Evolutionary conservation across 148 eudicot species (phyloP), one percentile per base, ranked within the genome.

Genomic region (Salicornia ramosissima): DNA sequence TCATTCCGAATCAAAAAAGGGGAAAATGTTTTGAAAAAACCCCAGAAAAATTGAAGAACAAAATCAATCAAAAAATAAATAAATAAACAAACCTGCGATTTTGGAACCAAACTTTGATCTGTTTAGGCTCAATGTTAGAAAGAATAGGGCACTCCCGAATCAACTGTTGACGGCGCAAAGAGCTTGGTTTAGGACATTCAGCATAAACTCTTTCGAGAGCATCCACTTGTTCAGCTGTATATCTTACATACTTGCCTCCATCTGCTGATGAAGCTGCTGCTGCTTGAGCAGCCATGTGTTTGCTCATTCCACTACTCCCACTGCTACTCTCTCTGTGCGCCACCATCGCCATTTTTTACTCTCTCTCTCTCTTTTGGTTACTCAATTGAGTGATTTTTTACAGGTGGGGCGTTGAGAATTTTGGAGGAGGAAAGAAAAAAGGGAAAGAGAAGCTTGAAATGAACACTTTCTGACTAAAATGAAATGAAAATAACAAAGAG

Each of bases 21-120:
- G 49, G 11, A 45, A 45, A n/a, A n/a, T n/a, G n/a, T n/a, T n/a
- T 4, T 24, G n/a, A 51, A 51, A 21, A 51, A 43, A 45, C 6
- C 12, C 65, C 50, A 31, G 53, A 33, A 49, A 60, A 56, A 6
- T 2, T n/a, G 1, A 0, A 14, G 19, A 10, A 6, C 47, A 55
- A n/a, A 25, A 12, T 0, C 28, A 36, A 49, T 0, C 31, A 40
- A 9, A 11, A 10, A 26, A 36, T n/a, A 56, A 3, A 33, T 2
- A 4, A 36, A 36, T 14, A 52, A 12, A 5, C 16, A 19, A 4
- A 89, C 97, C 97, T 86, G 28, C 97, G 81, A 56, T 92, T 92
- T 58, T 92, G 97, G 52, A 92, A 92, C 97, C 97, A 92, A 62
- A 92, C 97, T 85, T 92, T 92, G 88, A 92, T 92, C 85, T 92